A percentile compares a stretch with the other conserved stretches of the same genome.
These are phyloP conservation scores for Tympanopsis confertula DNA, from an alignment of 2,329 filamentous ascomycete genomes.

Conservation along the genomic window DNA sequence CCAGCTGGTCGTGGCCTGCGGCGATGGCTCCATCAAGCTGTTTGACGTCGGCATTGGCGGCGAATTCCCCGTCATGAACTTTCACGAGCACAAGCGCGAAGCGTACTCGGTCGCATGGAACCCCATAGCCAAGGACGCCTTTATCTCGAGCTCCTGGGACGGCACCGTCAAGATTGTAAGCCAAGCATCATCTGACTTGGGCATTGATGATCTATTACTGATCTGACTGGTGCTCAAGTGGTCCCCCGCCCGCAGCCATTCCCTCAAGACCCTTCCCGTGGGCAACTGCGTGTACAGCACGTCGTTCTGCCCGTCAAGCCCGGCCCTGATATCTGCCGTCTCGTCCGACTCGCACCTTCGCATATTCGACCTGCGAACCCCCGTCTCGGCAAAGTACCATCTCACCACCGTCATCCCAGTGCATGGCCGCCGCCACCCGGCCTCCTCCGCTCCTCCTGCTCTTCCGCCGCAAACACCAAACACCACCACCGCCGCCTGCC, in stretches of 20 bases:
- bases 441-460: constrained; percentile 15
- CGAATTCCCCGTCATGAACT: constrained; percentile 80
- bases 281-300: constrained; percentile 90
- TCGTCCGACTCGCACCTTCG: constrained; percentile 81
- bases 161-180: constrained; percentile 79
- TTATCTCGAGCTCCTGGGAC: constrained; percentile 89
- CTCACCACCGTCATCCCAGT: constrained; percentile 74
- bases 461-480: constrained; percentile 21
- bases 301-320: constrained; percentile 80
- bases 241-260: constrained; percentile 67
- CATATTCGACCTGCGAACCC: constrained; percentile 83
- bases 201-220: constrained; percentile 1
- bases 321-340: constrained; percentile 74
- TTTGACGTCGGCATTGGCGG: constrained; percentile 65
- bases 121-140: constrained; percentile 77
- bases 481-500: constrained; percentile 10
- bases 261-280: constrained; percentile 75
- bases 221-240: constrained; percentile 38
- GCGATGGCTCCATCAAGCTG: constrained; percentile 88
- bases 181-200: neutral
- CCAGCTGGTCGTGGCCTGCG: constrained; percentile 77
- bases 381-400: constrained; percentile 77
- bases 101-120: constrained; percentile 92
- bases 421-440: constrained; percentile 45
- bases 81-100: constrained; percentile 86